These are phyloP conservation scores for Intubia oerlemansii DNA, from an alignment of 2,329 filamentous ascomycete species.

Conservation along the genomic window DNA sequence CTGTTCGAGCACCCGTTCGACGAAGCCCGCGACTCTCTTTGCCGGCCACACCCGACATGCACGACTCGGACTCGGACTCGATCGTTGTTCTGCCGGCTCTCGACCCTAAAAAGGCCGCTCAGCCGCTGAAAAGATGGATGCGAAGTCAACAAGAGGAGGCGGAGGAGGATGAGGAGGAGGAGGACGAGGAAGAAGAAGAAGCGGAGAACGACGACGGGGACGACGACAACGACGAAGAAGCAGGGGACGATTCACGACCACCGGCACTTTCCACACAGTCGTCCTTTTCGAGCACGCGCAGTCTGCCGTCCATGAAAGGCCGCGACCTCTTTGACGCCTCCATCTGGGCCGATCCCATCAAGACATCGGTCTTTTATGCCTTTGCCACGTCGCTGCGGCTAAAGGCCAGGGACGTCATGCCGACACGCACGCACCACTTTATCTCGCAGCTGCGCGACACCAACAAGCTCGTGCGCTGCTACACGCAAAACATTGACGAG, in stretches of 20 bases:
- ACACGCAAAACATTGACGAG: constrained; percentile 58
- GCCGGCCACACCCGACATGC: no score
- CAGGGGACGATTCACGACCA: not conserved
- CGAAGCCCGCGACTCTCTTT: no score
- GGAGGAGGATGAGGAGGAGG: not conserved
- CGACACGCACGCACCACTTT: constrained; percentile 46
- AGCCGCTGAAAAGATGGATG: no score
- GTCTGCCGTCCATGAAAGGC: constrained; percentile 42
- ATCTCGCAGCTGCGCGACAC: constrained; percentile 44
- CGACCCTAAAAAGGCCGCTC: no score
- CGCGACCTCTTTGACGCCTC: constrained; percentile 50
- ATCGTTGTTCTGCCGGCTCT: not conserved
- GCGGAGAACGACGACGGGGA: constrained; percentile 1
- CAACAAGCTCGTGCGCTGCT: constrained; percentile 47
- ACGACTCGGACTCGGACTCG: not conserved
- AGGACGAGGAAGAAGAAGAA: not conserved
- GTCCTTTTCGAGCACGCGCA: constrained; percentile 9
- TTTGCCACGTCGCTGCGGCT: constrained; percentile 48
- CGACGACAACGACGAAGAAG: constrained; percentile 3
- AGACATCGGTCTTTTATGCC: constrained; percentile 50
- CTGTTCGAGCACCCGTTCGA: no score
- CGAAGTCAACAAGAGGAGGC: no score
- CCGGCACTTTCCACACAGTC: constrained; percentile 13
- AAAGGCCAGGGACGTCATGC: constrained; percentile 38
- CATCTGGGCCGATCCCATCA: constrained; percentile 45